Conservation (phyloP, 176 grass and related monocot species). For the Oryza punctata region DNA sequence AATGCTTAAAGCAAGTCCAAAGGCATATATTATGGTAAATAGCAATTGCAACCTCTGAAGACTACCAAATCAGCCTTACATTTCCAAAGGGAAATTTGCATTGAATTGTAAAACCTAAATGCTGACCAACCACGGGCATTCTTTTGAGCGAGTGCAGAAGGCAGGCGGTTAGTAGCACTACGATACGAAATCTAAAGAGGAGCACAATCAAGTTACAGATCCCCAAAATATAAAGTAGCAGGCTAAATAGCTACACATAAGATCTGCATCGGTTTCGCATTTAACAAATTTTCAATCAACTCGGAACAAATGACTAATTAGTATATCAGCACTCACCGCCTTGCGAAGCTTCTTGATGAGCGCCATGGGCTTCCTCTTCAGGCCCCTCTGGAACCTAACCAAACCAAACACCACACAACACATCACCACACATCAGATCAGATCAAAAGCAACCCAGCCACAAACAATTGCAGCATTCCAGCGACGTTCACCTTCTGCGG, state of each 20-base stretch:
- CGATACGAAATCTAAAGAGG: neutral
- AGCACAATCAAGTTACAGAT: neutral
- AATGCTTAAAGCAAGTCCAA: neutral
- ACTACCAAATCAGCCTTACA: neutral
- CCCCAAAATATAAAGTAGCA: neutral
- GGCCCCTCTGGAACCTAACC: conserved; percentile 81
- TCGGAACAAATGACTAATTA: neutral
- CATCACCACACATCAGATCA: neutral
- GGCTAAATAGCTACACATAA: neutral
- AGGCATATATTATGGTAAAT: neutral
- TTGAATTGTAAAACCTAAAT: neutral
- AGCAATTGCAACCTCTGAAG: neutral
- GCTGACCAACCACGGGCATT: neutral
- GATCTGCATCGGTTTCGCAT: conserved; percentile 3
- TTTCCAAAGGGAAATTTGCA: neutral
- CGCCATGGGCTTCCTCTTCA: conserved; percentile 99
- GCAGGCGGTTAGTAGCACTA: neutral
- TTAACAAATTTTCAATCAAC: neutral
- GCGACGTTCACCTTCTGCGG: conserved; percentile 57
- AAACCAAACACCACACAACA: neutral
- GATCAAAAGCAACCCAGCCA: neutral
- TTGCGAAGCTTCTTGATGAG: conserved; percentile 97
- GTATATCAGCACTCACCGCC: conserved; percentile 56
- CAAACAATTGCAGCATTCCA: neutral
- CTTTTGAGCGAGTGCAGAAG: neutral